These are phyloP conservation scores for Phlebiopsis gigantea DNA, from an alignment of 768 basidiomycete species.

Conservation along the genomic window DNA sequence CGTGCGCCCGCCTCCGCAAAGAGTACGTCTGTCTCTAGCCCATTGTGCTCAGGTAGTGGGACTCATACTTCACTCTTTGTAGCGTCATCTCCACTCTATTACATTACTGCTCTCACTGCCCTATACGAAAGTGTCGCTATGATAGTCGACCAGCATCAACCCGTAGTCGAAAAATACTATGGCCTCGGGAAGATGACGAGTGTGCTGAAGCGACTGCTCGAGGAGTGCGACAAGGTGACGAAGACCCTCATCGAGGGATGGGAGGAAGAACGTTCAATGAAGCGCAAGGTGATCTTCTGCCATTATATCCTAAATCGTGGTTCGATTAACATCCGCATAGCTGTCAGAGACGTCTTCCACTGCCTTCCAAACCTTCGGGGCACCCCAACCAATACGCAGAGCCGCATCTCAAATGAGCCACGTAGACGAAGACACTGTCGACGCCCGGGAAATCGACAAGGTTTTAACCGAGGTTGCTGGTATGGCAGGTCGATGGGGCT, in stretches of 20 bases:
- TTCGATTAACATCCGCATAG: conserved; percentile 3
- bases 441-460: conserved; percentile 90
- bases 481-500: conserved; percentile 87
- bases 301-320: not conserved
- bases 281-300: conserved; percentile 60
- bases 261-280: conserved; percentile 86
- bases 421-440: conserved; percentile 53
- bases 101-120: conserved; percentile 82
- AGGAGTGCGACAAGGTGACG: conserved; percentile 85
- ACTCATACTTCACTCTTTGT: conserved; percentile 7
- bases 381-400: conserved; percentile 23
- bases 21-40: conserved; percentile 42
- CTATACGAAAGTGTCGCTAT: conserved; percentile 93
- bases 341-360: conserved; percentile 8
- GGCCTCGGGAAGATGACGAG: conserved; percentile 81
- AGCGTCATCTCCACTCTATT: conserved; percentile 93
- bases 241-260: conserved; percentile 72
- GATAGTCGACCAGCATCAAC: conserved; percentile 97
- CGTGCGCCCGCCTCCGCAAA: conserved; percentile 76
- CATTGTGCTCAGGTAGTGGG: conserved; percentile 7
- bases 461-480: conserved; percentile 82
- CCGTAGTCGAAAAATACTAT: conserved; percentile 97
- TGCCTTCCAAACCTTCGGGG: conserved; percentile 27
- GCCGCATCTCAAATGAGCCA: conserved; percentile 4
- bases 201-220: conserved; percentile 69